phyloP scores from a whole-genome alignment of 495 filamentous ascomycete species.

The Xylaria palmicola region DNA sequence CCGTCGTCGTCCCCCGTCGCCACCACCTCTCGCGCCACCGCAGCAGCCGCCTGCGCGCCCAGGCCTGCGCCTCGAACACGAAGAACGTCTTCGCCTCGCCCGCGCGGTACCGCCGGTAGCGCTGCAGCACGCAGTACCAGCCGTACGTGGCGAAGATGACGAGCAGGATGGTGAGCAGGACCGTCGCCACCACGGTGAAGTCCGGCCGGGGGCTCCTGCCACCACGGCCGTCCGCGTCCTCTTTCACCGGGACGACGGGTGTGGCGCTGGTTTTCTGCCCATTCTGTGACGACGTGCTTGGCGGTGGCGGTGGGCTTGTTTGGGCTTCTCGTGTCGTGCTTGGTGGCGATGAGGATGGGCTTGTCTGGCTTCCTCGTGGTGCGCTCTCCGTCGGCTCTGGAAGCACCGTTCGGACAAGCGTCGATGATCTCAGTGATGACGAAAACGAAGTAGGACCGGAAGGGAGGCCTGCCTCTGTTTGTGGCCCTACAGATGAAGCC shows the following conservation, averaged over 20 bases:
- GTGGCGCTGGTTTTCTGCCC: not conserved
- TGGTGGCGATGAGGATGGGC: not conserved
- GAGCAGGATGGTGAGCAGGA: slow-evolving; percentile 31
- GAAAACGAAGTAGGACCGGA: not conserved
- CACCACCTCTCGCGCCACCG: not conserved
- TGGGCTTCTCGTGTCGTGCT: not conserved
- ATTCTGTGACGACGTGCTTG: not conserved
- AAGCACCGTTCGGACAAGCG: no score
- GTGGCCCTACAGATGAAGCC: not conserved
- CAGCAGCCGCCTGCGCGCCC: not conserved
- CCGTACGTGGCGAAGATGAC: slow-evolving; percentile 26
- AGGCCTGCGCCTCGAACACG: not conserved
- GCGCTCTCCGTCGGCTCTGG: no score
- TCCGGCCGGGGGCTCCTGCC: slow-evolving; percentile 7
- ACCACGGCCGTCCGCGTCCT: not conserved
- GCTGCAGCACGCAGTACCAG: slow-evolving; percentile 21
- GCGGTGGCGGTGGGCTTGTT: not conserved
- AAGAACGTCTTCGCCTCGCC: slow-evolving; percentile 19
- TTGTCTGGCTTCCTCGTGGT: no score
- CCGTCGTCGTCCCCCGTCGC: not conserved
- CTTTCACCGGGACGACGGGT: not conserved
- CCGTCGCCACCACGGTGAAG: slow-evolving; percentile 31
- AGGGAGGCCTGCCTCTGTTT: not conserved
- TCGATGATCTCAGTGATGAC: not conserved
- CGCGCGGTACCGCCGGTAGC: slow-evolving; percentile 27